Percentiles rank a stretch among this genome's conserved stretches.
Evolutionary conservation across 2,329 filamentous ascomycete genomes (phyloP).

Genomic region (Fusarium sp.): DNA sequence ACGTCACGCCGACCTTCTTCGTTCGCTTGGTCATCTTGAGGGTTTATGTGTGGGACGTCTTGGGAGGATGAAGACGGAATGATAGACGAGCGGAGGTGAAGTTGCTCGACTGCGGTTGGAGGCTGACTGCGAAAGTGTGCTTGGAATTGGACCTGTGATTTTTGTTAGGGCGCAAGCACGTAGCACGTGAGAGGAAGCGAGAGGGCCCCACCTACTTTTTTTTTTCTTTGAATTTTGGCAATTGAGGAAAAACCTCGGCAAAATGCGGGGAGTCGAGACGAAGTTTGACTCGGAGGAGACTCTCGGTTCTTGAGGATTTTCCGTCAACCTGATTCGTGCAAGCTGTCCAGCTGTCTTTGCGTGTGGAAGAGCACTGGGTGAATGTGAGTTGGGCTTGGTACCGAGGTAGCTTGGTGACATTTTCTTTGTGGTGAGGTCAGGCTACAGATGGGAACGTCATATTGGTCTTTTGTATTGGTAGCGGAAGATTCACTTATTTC

Average conservation of each 20-base stretch:
- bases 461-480: not conserved
- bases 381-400: not conserved
- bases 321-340: conserved; percentile 19
- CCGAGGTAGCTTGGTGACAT: not conserved
- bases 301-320: not conserved
- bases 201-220: conserved; percentile 39
- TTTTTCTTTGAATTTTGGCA: conserved; percentile 17
- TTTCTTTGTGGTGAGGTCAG: not conserved
- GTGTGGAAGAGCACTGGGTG: not conserved
- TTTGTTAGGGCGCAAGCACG: conserved; percentile 54
- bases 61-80: conserved; percentile 47
- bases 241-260: conserved; percentile 68
- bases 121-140: conserved; percentile 47
- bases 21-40: conserved; percentile 93
- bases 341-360: not conserved
- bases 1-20: conserved; percentile 96
- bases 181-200: conserved; percentile 49
- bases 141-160: conserved; percentile 50
- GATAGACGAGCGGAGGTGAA: conserved; percentile 45
- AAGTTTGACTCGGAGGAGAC: not conserved
- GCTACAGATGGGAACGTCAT: not conserved
- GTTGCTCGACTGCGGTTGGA: conserved; percentile 45
- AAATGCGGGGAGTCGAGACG: conserved; percentile 45
- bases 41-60: conserved; percentile 51
- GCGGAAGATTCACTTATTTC: not conserved